phyloP scores from a whole-genome alignment of 78 protist genomes.

The Pelomyxa schiedti region DNA sequence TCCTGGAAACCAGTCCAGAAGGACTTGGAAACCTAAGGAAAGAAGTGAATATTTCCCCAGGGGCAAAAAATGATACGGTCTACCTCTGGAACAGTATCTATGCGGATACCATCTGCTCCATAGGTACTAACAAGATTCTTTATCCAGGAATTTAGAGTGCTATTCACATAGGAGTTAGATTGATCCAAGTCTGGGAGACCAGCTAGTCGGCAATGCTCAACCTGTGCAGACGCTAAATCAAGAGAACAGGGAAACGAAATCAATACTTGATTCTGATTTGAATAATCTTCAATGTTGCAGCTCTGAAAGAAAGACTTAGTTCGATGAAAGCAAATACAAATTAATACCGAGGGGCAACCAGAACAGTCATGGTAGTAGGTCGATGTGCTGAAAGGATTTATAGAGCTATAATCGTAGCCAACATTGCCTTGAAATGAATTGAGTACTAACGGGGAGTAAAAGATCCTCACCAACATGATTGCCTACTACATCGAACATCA shows the following conservation, averaged over 20 bases:
- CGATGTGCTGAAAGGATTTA: constrained; percentile 16
- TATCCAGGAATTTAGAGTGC: constrained; percentile 4
- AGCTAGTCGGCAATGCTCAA: constrained; percentile 36
- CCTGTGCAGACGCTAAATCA: too few species aligned
- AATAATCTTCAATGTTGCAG: constrained; percentile 13
- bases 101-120: constrained; percentile 46
- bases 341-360: neutral
- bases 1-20: constrained; percentile 1
- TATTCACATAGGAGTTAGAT: constrained; percentile 13
- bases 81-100: constrained; percentile 62
- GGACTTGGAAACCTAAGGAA: too few species aligned
- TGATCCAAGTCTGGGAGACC: constrained; percentile 59
- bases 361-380: constrained; percentile 23
- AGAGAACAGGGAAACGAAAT: too few species aligned
- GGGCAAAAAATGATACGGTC: too few species aligned
- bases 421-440: too few species aligned
- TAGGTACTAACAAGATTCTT: neutral
- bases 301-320: constrained; percentile 22
- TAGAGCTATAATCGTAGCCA: neutral
- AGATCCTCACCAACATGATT: constrained; percentile 72
- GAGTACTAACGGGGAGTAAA: too few species aligned
- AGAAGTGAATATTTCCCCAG: too few species aligned
- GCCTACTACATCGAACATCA: constrained; percentile 68
- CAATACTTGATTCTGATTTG: too few species aligned
- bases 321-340: too few species aligned